Percentiles rank a stretch among this genome's conserved stretches.
These are phyloP conservation scores for Takakia lepidozioides DNA, from an alignment of 225 moss, liverwort and hornwort genomes.

Conservation along the genomic window DNA sequence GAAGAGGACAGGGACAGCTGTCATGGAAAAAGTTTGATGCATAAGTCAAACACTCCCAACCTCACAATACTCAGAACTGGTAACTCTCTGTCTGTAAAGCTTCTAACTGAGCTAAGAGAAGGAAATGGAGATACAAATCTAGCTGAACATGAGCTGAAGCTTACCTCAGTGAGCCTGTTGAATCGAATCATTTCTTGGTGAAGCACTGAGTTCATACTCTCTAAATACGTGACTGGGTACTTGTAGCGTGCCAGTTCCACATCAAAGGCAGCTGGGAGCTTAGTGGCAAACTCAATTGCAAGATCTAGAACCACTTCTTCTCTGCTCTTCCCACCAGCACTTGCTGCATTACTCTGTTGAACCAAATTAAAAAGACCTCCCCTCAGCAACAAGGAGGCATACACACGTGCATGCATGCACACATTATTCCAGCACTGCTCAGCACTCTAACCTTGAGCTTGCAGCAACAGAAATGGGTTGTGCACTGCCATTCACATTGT, in stretches of 20 bases:
- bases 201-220: conserved; percentile 71
- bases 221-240: conserved; percentile 47
- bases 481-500: no score
- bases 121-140: no score
- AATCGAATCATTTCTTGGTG: conserved; percentile 72
- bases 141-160: conserved; percentile 4
- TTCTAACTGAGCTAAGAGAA: no score
- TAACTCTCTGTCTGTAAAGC: no score
- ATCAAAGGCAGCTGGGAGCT: conserved; percentile 48
- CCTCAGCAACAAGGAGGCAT: no score
- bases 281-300: conserved; percentile 44
- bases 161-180: conserved; percentile 59
- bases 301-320: conserved; percentile 59
- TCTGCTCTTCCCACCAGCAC: conserved; percentile 41
- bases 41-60: no score
- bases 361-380: no score
- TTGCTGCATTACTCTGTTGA: conserved; percentile 29
- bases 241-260: conserved; percentile 51
- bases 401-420: not conserved
- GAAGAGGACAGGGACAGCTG: no score
- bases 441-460: no score
- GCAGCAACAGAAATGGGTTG: no score
- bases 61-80: no score
- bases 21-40: no score
- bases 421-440: not conserved